Evolutionary conservation across 208 protist species (phyloP).

Genomic region (Crithidia acanthocephali): DNA sequence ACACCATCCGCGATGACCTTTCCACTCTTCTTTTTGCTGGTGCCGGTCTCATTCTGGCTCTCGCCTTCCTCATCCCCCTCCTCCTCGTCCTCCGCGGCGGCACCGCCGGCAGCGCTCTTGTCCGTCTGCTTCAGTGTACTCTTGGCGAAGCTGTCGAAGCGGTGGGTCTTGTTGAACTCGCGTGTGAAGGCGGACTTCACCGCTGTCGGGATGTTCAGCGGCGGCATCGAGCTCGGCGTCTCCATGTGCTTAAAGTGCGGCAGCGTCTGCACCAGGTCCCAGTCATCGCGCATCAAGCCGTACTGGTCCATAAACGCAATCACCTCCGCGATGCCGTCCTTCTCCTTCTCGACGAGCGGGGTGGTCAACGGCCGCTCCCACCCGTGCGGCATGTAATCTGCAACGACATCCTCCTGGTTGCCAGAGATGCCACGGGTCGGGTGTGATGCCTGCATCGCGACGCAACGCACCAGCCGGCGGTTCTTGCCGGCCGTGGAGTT

Average conservation of each 20-base stretch:
- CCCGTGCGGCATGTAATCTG: constrained; percentile 88
- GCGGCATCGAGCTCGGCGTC: constrained; percentile 20
- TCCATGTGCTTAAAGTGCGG: constrained; percentile 79
- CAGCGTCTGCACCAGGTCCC: constrained; percentile 84
- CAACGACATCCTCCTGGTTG: constrained; percentile 73
- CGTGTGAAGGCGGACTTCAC: constrained; percentile 91
- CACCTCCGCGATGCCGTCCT: constrained; percentile 77
- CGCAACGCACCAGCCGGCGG: constrained; percentile 64
- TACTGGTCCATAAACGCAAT: constrained; percentile 90
- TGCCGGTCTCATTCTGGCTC: constrained; percentile 1
- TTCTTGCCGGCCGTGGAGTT: constrained; percentile 92
- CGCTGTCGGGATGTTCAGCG: constrained; percentile 60
- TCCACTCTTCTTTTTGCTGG: constrained; percentile 20
- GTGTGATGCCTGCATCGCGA: constrained; percentile 73
- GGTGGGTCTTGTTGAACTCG: constrained; percentile 90
- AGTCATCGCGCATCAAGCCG: constrained; percentile 88
- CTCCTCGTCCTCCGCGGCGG: background rate
- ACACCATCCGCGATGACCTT: constrained; percentile 25
- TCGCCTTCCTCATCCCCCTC: constrained; percentile 31
- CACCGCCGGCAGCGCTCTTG: constrained; percentile 19
- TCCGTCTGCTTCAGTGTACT: constrained; percentile 45
- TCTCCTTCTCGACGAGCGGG: constrained; percentile 58
- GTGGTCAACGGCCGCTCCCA: constrained; percentile 64
- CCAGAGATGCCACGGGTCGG: constrained; percentile 62
- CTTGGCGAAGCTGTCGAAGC: constrained; percentile 73